Evolutionary conservation across 257 asterid genomes (phyloP), one percentile per base, ranked within the genome.

Genomic region (Ophiorrhiza pumila): DNA sequence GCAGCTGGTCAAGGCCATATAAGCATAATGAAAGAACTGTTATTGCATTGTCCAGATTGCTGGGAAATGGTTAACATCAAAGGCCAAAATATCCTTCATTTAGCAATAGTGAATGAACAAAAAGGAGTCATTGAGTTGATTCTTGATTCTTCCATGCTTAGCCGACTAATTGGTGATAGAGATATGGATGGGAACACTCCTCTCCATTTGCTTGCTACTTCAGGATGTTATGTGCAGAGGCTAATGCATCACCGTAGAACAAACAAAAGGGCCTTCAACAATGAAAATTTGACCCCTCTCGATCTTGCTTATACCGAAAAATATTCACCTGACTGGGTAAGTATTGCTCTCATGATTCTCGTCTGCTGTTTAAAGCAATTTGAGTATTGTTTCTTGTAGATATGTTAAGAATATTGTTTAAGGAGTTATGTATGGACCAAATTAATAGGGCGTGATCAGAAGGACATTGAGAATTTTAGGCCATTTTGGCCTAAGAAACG

Each of bases 121-220:
- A 29, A 12, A 14, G 18, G 56, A 3, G 73, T 55, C 12, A 12
- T 77, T 4, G 20, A 35, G 2, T 64, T n/a, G n/a, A 29, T 77
- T n/a, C n/a, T 77, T 15, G 61, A 41, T 5, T 11, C 18, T 32
- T n/a, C 71, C 10, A 4, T n/a, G 49, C 20, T 56, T 9, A 18
- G 29, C 12, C 49, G 42, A 13, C 68, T 77, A 14, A 43, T 71
- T 11, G 59, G 42, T 34, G 43, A 55, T 22, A 55, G 20, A 37
- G 80, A 77, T 55, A 10, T 13, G 12, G 68, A 71, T 45, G 80
- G 80, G 2, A 77, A 77, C 63, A 64, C 80, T 15, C 72, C 76
- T 27, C 76, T 76, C 41, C 80, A 77, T 71, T 29, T 77, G 53
- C 68, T 70, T 64, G 71, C 72, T 55, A 32, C 55, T 41, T 70